A percentile compares a stretch with the other conserved stretches of the same genome.
Evolutionary conservation across 768 basidiomycete species (phyloP).

Genomic region (Suillus cothurnatus): DNA sequence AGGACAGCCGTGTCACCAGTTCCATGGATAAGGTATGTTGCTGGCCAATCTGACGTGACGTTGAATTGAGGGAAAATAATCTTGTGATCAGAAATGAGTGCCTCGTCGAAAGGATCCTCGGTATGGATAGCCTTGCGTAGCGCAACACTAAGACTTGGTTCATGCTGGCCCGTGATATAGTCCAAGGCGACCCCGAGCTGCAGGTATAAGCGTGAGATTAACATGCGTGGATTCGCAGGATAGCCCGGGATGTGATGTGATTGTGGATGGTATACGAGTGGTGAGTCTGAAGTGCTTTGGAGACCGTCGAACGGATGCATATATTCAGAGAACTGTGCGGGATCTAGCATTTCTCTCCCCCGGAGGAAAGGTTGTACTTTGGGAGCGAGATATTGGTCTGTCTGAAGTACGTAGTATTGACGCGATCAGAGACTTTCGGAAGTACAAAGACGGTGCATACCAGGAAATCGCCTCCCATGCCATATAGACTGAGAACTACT

Average conservation of each 20-base stretch:
- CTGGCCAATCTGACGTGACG: slow-evolving; percentile 43
- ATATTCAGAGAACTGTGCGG: slow-evolving; percentile 45
- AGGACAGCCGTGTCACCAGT: slow-evolving; percentile 49
- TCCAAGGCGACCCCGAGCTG: slow-evolving; percentile 61
- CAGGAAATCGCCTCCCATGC: slow-evolving; percentile 63
- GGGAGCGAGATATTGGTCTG: slow-evolving; percentile 48
- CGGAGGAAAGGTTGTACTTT: slow-evolving; percentile 56
- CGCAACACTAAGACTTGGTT: slow-evolving; percentile 47
- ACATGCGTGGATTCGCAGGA: slow-evolving; percentile 65
- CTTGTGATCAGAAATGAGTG: slow-evolving; percentile 23
- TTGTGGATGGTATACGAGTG: slow-evolving; percentile 46
- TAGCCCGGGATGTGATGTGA: slow-evolving; percentile 54
- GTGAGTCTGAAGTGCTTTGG: slow-evolving; percentile 41
- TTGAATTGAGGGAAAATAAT: slow-evolving; percentile 50
- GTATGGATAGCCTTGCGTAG: slow-evolving; percentile 32
- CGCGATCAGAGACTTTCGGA: background rate
- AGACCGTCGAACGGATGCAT: slow-evolving; percentile 43
- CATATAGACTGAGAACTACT: slow-evolving; percentile 60
- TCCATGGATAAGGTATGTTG: slow-evolving; percentile 51
- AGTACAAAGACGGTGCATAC: slow-evolving; percentile 22
- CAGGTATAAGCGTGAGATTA: slow-evolving; percentile 55
- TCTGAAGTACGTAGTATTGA: slow-evolving; percentile 38
- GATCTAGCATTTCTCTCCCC: slow-evolving; percentile 57
- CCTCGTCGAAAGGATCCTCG: slow-evolving; percentile 27
- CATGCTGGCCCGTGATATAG: slow-evolving; percentile 51